Percentiles rank a stretch among this genome's conserved stretches.
Conservation (phyloP, 2,329 filamentous ascomycete species). For the Aspergillus fructus region DNA sequence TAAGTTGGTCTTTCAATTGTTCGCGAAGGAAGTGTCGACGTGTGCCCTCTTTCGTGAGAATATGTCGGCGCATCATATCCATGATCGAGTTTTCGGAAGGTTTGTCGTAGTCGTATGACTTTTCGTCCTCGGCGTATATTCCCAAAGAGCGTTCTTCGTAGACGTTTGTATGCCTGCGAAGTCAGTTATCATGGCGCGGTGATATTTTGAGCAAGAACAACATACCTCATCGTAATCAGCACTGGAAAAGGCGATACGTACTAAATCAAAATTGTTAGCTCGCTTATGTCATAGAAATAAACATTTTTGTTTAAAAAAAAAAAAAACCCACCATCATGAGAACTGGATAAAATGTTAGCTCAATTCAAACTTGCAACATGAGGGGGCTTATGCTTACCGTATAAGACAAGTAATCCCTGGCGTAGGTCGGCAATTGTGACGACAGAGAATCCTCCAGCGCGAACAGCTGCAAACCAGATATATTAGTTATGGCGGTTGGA, state of each 20-base stretch:
- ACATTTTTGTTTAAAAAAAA: background rate
- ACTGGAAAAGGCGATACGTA: slow-evolving; percentile 40
- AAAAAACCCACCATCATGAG: slow-evolving; percentile 35
- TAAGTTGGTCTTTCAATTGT: slow-evolving; percentile 64
- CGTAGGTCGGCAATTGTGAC: slow-evolving; percentile 60
- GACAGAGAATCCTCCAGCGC: slow-evolving; percentile 66
- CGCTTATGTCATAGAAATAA: background rate
- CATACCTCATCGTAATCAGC: slow-evolving; percentile 34
- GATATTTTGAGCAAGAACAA: background rate
- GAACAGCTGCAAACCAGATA: slow-evolving; percentile 42
- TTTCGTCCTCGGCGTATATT: slow-evolving; percentile 36
- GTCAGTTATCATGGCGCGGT: background rate
- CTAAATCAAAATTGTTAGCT: slow-evolving; percentile 20
- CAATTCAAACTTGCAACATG: background rate
- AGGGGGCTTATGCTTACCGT: slow-evolving; percentile 22
- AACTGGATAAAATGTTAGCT: slow-evolving; percentile 24
- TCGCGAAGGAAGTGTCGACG: slow-evolving; percentile 53
- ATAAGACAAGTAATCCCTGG: slow-evolving; percentile 33
- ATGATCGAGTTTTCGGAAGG: slow-evolving; percentile 24
- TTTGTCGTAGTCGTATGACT: slow-evolving; percentile 17
- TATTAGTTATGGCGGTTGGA: background rate
- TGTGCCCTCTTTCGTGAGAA: slow-evolving; percentile 31
- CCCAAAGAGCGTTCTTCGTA: slow-evolving; percentile 70
- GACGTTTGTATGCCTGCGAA: slow-evolving; percentile 62
- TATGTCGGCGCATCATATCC: slow-evolving; percentile 27